Percentiles rank a stretch among this genome's conserved stretches.
Evolutionary conservation across 345 rosid genomes (phyloP).

Genomic region (Aquilaria sinensis): DNA sequence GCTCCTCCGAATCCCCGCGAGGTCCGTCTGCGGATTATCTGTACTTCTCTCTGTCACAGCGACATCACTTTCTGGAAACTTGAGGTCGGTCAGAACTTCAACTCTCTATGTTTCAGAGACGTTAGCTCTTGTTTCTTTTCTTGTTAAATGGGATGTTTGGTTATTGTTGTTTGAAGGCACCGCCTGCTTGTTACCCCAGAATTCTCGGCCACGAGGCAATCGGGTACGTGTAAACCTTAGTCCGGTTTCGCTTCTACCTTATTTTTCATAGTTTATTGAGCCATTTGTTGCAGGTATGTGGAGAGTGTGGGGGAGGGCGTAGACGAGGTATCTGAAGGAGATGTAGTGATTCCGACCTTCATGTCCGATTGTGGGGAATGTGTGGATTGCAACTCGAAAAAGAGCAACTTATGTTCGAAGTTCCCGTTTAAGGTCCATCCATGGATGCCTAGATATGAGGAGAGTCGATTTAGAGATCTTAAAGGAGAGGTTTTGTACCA

Average conservation of each 20-base stretch:
- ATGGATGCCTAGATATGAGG: constrained; percentile 71
- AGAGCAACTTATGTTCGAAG: constrained; percentile 71
- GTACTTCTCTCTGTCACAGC: constrained; percentile 75
- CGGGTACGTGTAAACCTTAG: constrained; percentile 39
- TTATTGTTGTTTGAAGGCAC: constrained; percentile 33
- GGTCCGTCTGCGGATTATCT: constrained; percentile 67
- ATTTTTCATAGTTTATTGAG: neutral
- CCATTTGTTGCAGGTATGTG: constrained; percentile 40
- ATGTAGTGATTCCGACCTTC: constrained; percentile 62
- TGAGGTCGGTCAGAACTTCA: constrained; percentile 37
- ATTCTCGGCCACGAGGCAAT: constrained; percentile 91
- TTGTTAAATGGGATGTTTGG: neutral
- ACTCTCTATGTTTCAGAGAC: neutral
- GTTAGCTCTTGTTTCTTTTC: neutral
- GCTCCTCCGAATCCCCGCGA: constrained; percentile 66
- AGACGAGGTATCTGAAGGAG: constrained; percentile 49
- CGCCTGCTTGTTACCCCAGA: constrained; percentile 67
- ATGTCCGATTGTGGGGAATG: constrained; percentile 75
- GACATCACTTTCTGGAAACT: constrained; percentile 72
- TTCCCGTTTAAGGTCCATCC: constrained; percentile 63
- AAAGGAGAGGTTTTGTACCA: constrained; percentile 61
- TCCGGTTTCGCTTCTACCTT: neutral
- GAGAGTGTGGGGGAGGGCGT: constrained; percentile 90
- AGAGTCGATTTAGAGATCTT: constrained; percentile 72
- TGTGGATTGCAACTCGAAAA: constrained; percentile 56